phyloP scores from a whole-genome alignment of 345 rosid species.

The Brassica rapa region DNA sequence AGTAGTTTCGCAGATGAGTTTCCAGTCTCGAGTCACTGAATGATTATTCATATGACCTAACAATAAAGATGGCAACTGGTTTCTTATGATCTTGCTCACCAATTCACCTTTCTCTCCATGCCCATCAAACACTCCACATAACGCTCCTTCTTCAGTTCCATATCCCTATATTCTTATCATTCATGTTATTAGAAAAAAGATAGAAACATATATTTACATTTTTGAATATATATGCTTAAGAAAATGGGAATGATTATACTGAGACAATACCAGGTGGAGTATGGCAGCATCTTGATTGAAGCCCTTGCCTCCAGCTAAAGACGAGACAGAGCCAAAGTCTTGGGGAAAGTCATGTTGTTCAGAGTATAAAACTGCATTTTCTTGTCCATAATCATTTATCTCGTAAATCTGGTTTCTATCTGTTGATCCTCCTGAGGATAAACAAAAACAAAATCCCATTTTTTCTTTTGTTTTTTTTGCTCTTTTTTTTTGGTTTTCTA shows the following conservation, averaged over 20 bases:
- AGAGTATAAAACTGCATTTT: conserved; percentile 30
- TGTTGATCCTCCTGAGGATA: conserved; percentile 35
- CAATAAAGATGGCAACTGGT: conserved; percentile 59
- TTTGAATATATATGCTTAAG: neutral
- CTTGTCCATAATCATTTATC: conserved; percentile 38
- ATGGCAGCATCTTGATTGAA: conserved; percentile 81
- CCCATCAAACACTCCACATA: conserved; percentile 86
- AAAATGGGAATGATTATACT: neutral
- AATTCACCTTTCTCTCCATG: conserved; percentile 80
- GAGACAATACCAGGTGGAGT: conserved; percentile 52
- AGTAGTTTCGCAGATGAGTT: conserved; percentile 45
- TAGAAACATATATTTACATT: neutral
- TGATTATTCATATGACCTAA: conserved; percentile 50
- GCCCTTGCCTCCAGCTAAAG: conserved; percentile 74
- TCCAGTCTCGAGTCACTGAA: conserved; percentile 33
- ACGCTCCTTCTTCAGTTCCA: conserved; percentile 57
- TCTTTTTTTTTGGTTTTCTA: neutral
- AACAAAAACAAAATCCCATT: conserved; percentile 38
- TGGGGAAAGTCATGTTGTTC: conserved; percentile 22
- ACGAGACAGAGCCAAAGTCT: conserved; percentile 53
- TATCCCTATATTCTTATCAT: conserved; percentile 47
- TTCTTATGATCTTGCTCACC: conserved; percentile 68
- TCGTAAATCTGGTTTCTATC: conserved; percentile 33
- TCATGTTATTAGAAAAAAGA: neutral
- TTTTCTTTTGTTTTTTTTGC: neutral